Conservation (phyloP, 2,329 filamentous ascomycete genomes). For the Sporothrix protearum region DNA sequence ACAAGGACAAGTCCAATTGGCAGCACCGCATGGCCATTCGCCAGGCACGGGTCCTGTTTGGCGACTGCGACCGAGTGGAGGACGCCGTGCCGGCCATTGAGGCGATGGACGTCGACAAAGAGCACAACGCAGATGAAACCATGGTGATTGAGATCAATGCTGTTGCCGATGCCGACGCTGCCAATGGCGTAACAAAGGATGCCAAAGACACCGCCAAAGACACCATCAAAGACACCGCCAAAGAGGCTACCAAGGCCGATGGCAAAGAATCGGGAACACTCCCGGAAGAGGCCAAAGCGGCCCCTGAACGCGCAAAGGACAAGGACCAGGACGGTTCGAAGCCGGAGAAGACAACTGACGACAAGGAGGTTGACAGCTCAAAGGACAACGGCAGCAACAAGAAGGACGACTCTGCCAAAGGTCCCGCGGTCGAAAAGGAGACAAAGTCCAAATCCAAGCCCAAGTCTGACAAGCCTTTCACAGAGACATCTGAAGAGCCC, state of each 20-base stretch:
- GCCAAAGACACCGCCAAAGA: background rate
- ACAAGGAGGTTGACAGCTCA: background rate
- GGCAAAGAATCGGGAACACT: background rate
- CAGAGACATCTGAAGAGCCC: background rate
- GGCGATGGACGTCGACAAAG: background rate
- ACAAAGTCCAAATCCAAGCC: background rate
- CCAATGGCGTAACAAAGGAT: background rate
- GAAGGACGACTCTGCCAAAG: background rate
- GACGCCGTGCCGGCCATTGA: conserved; percentile 1
- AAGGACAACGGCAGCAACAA: background rate
- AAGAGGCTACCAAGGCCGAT: background rate
- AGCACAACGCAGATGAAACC: background rate
- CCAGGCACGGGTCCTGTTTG: conserved; percentile 56
- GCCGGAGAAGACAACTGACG: background rate
- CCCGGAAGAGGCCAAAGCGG: background rate
- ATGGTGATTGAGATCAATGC: background rate
- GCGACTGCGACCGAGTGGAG: conserved; percentile 27
- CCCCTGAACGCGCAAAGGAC: background rate
- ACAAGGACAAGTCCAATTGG: conserved; percentile 90
- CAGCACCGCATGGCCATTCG: conserved; percentile 87
- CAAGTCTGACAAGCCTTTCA: background rate
- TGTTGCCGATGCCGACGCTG: background rate
- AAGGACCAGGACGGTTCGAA: background rate
- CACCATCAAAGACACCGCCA: background rate
- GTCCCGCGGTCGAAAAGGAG: background rate